A percentile compares a stretch with the other conserved stretches of the same genome.
phyloP scores from a whole-genome alignment of 2,329 filamentous ascomycete genomes.

The Chaetomiaceae sp. region DNA sequence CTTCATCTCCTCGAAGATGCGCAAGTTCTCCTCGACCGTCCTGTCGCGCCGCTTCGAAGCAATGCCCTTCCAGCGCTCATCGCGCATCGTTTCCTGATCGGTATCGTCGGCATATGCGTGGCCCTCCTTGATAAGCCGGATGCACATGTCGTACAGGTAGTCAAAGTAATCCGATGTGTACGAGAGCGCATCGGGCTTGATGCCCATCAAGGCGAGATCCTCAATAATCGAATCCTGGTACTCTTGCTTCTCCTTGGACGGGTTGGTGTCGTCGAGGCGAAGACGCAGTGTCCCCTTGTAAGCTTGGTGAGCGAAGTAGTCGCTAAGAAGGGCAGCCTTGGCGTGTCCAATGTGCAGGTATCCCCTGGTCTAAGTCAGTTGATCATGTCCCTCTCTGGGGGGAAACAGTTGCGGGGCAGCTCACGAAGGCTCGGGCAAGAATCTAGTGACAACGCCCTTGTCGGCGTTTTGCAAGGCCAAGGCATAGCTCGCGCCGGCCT shows the following conservation, averaged over 20 bases:
- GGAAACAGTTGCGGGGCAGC: slow-evolving; percentile 27
- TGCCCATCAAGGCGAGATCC: slow-evolving; percentile 85
- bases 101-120: slow-evolving; percentile 95
- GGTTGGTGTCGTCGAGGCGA: slow-evolving; percentile 96
- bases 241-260: slow-evolving; percentile 94
- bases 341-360: slow-evolving; percentile 95
- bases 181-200: slow-evolving; percentile 79
- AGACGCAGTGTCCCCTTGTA: slow-evolving; percentile 89
- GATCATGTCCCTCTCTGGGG: slow-evolving; percentile 20
- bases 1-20: slow-evolving; percentile 92
- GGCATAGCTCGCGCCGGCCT: slow-evolving; percentile 82
- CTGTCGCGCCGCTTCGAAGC: slow-evolving; percentile 77
- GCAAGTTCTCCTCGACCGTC: slow-evolving; percentile 75
- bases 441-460: slow-evolving; percentile 85
- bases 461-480: slow-evolving; percentile 80
- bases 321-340: slow-evolving; percentile 69
- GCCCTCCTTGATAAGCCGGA: slow-evolving; percentile 79
- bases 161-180: slow-evolving; percentile 97
- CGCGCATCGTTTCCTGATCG: slow-evolving; percentile 79
- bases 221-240: slow-evolving; percentile 91
- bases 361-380: slow-evolving; percentile 43
- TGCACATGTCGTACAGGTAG: slow-evolving; percentile 78
- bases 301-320: slow-evolving; percentile 93
- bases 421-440: slow-evolving; percentile 88
- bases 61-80: slow-evolving; percentile 78